A percentile compares a stretch with the other conserved stretches of the same genome.
Conservation (phyloP, 2,329 filamentous ascomycete genomes). For the Zasmidium cellare region DNA sequence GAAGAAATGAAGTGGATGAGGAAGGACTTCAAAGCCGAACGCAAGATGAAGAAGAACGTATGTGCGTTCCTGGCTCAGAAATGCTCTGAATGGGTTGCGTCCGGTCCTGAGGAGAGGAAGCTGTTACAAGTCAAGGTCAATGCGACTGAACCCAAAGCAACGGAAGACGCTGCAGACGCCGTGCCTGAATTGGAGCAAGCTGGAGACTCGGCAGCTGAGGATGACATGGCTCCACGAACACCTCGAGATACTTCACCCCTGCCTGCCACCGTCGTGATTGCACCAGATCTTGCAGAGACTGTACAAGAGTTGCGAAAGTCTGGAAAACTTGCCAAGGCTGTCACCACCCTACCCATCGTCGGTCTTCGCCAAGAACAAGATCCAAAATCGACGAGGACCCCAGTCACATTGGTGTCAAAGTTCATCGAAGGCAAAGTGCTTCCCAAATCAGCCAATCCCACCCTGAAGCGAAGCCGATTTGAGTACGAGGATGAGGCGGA, state of each 20-base stretch:
- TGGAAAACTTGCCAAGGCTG: slow-evolving; percentile 29
- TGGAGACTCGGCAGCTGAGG: slow-evolving; percentile 33
- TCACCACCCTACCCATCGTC: slow-evolving; percentile 29
- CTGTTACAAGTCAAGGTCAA: slow-evolving; percentile 68
- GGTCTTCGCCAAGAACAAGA: slow-evolving; percentile 15
- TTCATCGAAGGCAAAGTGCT: slow-evolving; percentile 80
- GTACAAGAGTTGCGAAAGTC: slow-evolving; percentile 28
- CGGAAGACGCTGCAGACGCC: slow-evolving; percentile 11
- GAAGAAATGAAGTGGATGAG: slow-evolving; percentile 98
- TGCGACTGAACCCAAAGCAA: slow-evolving; percentile 30
- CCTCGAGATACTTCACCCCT: slow-evolving; percentile 20
- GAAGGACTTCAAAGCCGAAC: slow-evolving; percentile 90
- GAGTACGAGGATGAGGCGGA: slow-evolving; percentile 70
- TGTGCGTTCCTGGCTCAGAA: slow-evolving; percentile 78
- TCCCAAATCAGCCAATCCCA: slow-evolving; percentile 64
- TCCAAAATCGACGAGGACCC: slow-evolving; percentile 6
- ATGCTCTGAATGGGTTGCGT: slow-evolving; percentile 78
- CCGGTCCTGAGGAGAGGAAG: slow-evolving; percentile 62
- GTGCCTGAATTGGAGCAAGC: slow-evolving; percentile 32
- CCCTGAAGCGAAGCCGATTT: slow-evolving; percentile 78
- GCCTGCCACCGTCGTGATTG: slow-evolving; percentile 26
- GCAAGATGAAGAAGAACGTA: slow-evolving; percentile 86
- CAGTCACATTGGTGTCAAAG: slow-evolving; percentile 66
- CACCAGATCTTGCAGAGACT: slow-evolving; percentile 27
- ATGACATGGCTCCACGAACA: slow-evolving; percentile 30